A percentile compares a stretch with the other conserved stretches of the same genome.
Evolutionary conservation across 2,329 filamentous ascomycete species (phyloP).

Genomic region (Cladosporium cucumerinum): DNA sequence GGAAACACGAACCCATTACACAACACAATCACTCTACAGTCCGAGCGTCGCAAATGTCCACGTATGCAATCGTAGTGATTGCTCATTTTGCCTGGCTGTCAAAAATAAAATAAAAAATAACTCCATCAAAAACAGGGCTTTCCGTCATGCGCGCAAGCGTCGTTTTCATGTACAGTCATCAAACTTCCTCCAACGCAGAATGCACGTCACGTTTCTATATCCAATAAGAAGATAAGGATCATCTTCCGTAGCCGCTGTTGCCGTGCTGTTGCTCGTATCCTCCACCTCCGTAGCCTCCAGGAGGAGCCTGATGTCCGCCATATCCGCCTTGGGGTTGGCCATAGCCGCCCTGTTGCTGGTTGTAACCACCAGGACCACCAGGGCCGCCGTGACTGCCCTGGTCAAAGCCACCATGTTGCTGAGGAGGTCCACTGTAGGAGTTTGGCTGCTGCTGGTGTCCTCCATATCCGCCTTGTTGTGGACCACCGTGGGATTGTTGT

Average conservation of each 20-base stretch:
- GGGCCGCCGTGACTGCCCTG: conserved; percentile 2
- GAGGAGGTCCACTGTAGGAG: not conserved
- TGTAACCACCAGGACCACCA: conserved; percentile 7
- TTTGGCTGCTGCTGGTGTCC: conserved; percentile 14
- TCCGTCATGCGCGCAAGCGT: conserved; percentile 4
- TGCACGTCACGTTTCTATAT: conserved; percentile 19
- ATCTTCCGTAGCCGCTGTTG: conserved; percentile 19
- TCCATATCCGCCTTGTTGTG: conserved; percentile 20
- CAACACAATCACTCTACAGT: not conserved
- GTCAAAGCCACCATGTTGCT: conserved; percentile 1
- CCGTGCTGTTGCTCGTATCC: conserved; percentile 15
- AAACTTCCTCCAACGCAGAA: not conserved
- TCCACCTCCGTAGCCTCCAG: conserved; percentile 24
- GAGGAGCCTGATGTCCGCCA: conserved; percentile 18
- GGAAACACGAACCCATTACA: not conserved
- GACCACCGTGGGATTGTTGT: conserved; percentile 14
- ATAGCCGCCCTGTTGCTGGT: conserved; percentile 20
- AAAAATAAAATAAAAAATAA: not conserved
- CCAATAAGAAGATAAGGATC: conserved; percentile 29
- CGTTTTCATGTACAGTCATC: conserved; percentile 11
- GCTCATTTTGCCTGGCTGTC: not conserved
- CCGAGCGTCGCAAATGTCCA: not conserved
- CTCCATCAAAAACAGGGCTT: not conserved
- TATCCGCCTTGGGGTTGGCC: conserved; percentile 25
- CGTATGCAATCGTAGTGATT: conserved; percentile 3